Evolutionary conservation across 2,329 filamentous ascomycete species (phyloP).

Genomic region (Diaporthe destruens): DNA sequence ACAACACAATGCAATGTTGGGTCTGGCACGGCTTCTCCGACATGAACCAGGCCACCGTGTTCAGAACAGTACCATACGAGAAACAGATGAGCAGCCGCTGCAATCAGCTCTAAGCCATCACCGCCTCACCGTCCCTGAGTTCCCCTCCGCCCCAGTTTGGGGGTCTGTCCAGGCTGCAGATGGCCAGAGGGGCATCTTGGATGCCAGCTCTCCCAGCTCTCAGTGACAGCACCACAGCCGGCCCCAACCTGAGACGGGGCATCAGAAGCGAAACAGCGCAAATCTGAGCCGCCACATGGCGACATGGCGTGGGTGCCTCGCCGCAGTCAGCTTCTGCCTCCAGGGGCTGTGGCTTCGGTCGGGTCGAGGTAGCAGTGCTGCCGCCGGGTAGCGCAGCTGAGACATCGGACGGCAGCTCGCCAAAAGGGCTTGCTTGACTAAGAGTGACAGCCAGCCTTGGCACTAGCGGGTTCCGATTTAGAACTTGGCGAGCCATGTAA

Average conservation of each 20-base stretch:
- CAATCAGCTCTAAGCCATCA: neutral
- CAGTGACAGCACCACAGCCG: neutral
- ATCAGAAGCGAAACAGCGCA: constrained; percentile 20
- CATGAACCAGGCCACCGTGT: neutral
- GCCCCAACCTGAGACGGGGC: constrained; percentile 27
- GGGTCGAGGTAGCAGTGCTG: neutral
- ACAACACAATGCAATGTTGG: neutral
- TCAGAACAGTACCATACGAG: neutral
- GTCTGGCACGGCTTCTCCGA: neutral
- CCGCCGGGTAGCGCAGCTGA: constrained; percentile 1
- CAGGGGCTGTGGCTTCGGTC: constrained; percentile 16
- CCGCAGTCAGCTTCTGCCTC: constrained; percentile 27
- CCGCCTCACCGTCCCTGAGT: neutral
- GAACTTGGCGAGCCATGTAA: neutral
- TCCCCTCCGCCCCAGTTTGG: constrained; percentile 15
- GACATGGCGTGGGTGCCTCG: constrained; percentile 17
- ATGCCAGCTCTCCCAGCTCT: neutral
- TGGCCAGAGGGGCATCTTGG: neutral
- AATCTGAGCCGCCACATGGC: constrained; percentile 29
- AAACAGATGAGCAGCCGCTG: neutral
- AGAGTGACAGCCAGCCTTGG: constrained; percentile 25
- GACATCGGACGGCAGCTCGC: constrained; percentile 7
- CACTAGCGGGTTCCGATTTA: constrained; percentile 30
- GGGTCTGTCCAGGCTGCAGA: constrained; percentile 2
- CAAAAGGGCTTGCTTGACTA: constrained; percentile 8